Percentiles rank a stretch among this genome's conserved stretches.
Evolutionary conservation across 345 rosid species (phyloP).

Genomic region (Acer negundo): DNA sequence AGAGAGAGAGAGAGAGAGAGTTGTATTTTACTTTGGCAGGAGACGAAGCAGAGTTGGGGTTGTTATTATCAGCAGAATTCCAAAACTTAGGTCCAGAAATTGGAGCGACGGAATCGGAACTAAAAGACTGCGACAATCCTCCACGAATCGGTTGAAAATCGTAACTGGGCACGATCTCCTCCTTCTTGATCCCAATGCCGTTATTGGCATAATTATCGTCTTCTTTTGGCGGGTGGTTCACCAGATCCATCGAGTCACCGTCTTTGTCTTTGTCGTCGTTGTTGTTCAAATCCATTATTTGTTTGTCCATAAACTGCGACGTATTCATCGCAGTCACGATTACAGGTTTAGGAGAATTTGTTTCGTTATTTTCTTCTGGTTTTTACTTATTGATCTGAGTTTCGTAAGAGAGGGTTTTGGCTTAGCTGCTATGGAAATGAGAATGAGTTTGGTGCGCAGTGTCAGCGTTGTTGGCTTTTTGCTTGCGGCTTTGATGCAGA

Average conservation of each 20-base stretch:
- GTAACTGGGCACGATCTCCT: slow-evolving; percentile 79
- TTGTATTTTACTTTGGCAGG: slow-evolving; percentile 45
- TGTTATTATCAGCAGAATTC: slow-evolving; percentile 46
- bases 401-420: background rate
- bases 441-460: background rate
- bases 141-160: slow-evolving; percentile 83
- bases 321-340: slow-evolving; percentile 49
- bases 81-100: slow-evolving; percentile 46
- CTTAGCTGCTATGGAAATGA: background rate
- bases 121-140: slow-evolving; percentile 41
- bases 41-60: slow-evolving; percentile 29
- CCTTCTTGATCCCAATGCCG: slow-evolving; percentile 47
- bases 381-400: background rate
- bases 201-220: slow-evolving; percentile 23
- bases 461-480: no score
- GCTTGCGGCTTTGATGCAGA: no score
- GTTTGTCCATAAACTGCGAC: slow-evolving; percentile 74
- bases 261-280: slow-evolving; percentile 9
- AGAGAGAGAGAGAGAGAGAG: background rate
- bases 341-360: background rate
- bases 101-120: slow-evolving; percentile 24
- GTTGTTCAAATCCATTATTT: slow-evolving; percentile 68
- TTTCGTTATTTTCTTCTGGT: background rate
- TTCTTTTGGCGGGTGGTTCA: slow-evolving; percentile 49
- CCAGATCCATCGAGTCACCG: slow-evolving; percentile 57